These are phyloP conservation scores for Fusarium sp. DNA, from an alignment of 2,329 filamentous ascomycete genomes.

Conservation along the genomic window DNA sequence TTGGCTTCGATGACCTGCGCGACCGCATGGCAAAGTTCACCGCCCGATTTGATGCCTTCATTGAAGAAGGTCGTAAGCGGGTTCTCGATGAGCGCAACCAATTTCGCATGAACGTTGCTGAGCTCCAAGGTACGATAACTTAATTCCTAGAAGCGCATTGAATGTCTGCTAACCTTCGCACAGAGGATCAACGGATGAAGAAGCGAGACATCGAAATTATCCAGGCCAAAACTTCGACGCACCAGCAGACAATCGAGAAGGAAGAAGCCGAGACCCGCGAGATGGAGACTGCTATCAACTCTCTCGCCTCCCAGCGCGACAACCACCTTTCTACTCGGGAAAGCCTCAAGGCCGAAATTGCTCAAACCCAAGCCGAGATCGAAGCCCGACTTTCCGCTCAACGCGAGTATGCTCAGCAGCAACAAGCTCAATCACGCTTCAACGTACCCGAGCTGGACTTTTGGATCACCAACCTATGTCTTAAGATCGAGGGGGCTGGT, in stretches of 20 bases:
- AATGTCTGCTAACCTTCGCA: background rate
- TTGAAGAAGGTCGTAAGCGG: slow-evolving; percentile 88
- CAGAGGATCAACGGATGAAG: slow-evolving; percentile 92
- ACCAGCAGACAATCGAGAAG: slow-evolving; percentile 79
- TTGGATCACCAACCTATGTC: slow-evolving; percentile 90
- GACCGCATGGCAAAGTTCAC: slow-evolving; percentile 96
- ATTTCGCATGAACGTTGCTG: slow-evolving; percentile 89
- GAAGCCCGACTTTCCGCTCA: slow-evolving; percentile 77
- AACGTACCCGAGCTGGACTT: slow-evolving; percentile 95
- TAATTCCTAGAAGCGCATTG: background rate
- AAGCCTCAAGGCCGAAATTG: slow-evolving; percentile 69
- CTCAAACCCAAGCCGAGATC: slow-evolving; percentile 76
- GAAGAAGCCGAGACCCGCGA: slow-evolving; percentile 81
- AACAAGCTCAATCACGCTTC: slow-evolving; percentile 85
- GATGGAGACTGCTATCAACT: slow-evolving; percentile 72
- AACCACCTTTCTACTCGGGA: slow-evolving; percentile 68
- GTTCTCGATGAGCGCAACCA: slow-evolving; percentile 94
- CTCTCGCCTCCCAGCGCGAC: slow-evolving; percentile 70
- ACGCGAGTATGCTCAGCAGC: slow-evolving; percentile 75
- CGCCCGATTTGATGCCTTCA: slow-evolving; percentile 89
- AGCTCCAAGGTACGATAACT: slow-evolving; percentile 79
- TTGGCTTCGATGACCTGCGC: slow-evolving; percentile 94
- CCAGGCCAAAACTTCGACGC: slow-evolving; percentile 74
- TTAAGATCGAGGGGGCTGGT: slow-evolving; percentile 90
- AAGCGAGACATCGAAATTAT: slow-evolving; percentile 88